phyloP scores from a whole-genome alignment of 2,329 filamentous ascomycete genomes.

The Aspergillus puulaauensis region DNA sequence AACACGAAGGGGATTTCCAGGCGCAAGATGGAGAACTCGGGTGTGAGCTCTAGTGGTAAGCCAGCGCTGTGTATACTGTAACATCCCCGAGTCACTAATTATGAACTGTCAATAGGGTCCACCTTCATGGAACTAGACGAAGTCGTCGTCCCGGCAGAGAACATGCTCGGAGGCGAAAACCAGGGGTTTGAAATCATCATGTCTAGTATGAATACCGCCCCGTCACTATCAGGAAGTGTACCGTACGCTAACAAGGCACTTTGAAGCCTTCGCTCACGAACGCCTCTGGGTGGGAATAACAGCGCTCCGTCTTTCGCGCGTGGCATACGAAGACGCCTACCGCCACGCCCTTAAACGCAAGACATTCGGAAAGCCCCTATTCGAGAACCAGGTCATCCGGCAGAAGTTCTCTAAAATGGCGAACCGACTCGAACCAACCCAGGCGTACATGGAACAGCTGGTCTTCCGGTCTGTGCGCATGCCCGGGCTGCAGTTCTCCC shows the following conservation, averaged over 20 bases:
- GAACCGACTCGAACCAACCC: not conserved
- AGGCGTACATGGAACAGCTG: not conserved
- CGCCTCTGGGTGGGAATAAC: not conserved
- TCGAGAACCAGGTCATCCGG: not conserved
- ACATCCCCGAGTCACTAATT: not conserved
- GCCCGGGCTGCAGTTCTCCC: not conserved
- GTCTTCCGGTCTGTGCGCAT: not conserved
- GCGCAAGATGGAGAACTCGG: not conserved
- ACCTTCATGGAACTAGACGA: not conserved
- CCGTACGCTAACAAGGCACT: no score
- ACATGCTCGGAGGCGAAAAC: not conserved
- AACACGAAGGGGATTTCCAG: not conserved
- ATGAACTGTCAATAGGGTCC: not conserved
- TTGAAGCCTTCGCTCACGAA: not conserved
- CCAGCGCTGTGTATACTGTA: not conserved
- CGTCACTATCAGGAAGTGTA: no score
- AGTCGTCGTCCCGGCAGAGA: not conserved
- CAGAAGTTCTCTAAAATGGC: not conserved
- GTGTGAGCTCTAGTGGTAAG: not conserved
- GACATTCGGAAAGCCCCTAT: not conserved
- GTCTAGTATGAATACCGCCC: not conserved
- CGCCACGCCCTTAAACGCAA: not conserved
- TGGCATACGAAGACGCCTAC: not conserved
- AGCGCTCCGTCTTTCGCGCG: not conserved
- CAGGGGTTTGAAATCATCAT: not conserved